Conservation (phyloP, 495 filamentous ascomycete genomes). For the Parathielavia appendiculata region DNA sequence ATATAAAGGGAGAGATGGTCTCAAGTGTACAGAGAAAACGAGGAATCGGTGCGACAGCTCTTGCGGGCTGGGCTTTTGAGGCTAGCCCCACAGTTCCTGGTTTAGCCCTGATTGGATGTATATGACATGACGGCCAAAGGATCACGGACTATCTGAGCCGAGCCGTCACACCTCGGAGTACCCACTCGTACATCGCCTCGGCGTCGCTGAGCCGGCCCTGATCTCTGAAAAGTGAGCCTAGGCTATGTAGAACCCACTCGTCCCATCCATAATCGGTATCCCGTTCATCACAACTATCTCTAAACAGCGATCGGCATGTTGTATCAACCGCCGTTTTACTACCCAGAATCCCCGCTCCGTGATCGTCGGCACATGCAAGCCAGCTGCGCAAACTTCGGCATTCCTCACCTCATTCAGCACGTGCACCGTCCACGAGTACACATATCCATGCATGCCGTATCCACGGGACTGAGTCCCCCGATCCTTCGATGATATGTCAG, state of each 20-base stretch:
- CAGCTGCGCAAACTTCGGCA: neutral
- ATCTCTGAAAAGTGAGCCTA: too few relatives aligned
- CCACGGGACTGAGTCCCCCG: neutral
- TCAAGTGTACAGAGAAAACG: too few relatives aligned
- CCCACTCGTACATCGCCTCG: conserved; percentile 35
- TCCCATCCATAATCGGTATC: too few relatives aligned
- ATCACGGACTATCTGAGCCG: too few relatives aligned
- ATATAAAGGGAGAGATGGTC: neutral
- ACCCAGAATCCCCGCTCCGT: neutral
- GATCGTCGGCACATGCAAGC: neutral
- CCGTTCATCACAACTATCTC: neutral
- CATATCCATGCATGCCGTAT: neutral
- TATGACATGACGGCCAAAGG: too few relatives aligned
- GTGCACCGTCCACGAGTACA: conserved; percentile 4
- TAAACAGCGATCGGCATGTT: neutral
- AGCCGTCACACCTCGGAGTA: too few relatives aligned
- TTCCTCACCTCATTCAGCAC: neutral
- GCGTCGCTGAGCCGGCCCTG: conserved; percentile 32
- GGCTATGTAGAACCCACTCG: too few relatives aligned
- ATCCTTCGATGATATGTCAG: neutral
- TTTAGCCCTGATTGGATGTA: too few relatives aligned
- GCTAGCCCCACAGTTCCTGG: too few relatives aligned
- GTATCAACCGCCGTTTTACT: neutral
- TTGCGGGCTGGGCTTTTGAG: too few relatives aligned
- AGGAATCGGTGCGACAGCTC: too few relatives aligned